Evolutionary conservation across 495 filamentous ascomycete genomes (phyloP).

Genomic region (Penicillium pulvis): DNA sequence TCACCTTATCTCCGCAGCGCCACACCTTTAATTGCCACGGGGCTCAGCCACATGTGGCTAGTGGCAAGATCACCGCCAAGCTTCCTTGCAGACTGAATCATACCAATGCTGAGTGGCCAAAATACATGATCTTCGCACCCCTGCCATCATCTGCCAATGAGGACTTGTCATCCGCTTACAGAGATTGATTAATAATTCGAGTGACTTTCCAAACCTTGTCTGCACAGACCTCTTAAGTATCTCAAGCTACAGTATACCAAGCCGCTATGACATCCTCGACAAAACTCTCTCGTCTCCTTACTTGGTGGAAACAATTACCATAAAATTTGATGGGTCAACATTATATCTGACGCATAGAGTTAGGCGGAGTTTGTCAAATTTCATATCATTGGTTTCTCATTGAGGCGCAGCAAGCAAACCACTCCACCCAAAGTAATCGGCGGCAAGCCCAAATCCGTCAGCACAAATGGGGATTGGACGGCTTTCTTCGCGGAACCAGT

Average conservation of each 20-base stretch:
- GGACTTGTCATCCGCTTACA: too few species aligned
- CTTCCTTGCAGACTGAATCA: neutral
- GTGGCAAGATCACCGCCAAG: neutral
- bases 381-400: constrained; percentile 2
- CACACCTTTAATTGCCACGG: constrained; percentile 3
- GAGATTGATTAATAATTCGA: neutral
- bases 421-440: constrained; percentile 1
- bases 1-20: constrained; percentile 3
- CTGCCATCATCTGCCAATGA: neutral
- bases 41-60: constrained; percentile 2
- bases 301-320: neutral
- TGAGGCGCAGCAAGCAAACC: constrained; percentile 12
- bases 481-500: neutral
- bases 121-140: neutral
- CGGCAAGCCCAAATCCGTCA: constrained; percentile 5
- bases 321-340: neutral
- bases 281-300: constrained; percentile 2
- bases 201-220: neutral
- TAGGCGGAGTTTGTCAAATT: neutral
- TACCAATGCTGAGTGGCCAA: neutral
- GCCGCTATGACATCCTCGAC: neutral
- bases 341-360: constrained; percentile 10
- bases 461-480: neutral
- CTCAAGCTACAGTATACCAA: neutral
- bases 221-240: neutral